Evolutionary conservation across 192 early-diverging fungal species (phyloP), one percentile per base, ranked within the genome.

Genomic region (Thoreauomyces humboldtii): DNA sequence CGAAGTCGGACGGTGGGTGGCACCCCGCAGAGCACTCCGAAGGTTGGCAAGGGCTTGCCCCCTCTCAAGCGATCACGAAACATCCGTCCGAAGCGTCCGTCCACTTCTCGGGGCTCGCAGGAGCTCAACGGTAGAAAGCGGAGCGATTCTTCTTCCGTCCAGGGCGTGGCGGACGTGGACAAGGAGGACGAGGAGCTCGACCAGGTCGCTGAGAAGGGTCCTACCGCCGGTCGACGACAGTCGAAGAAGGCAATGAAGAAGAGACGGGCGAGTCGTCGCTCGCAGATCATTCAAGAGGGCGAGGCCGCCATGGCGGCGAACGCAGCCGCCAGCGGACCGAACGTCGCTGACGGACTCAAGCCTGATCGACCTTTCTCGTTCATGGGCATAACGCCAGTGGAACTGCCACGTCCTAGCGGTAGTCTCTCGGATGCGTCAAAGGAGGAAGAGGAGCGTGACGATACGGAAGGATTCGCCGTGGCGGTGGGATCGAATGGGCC

Each of bases 11-110:
- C 61, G 3, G 53, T 56, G n/a, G 51, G 54, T 31, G 36, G 53
- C 1, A 31, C 44, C 35, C 25, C 37, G 22, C 4, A 38, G 11
- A 50, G n/a, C 9, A 22, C n/a, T 12, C 15, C 22, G 50, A 47
- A 55, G 47, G 32, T 25, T 7, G 43, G 35, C 5, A 73, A 73
- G 43, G 66, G 68, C 6, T 35, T 71, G 15, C 66, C 60, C n/a
- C 67, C 67, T 14, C 31, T 71, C 11, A 64, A 43, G 38, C 37
- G 68, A 4, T 19, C 35, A 7, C 33, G 50, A 52, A 38, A 52
- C 32, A 57, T 59, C 17, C 34, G 38, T 6, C 50, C 50, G 50
- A 52, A 52, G 17, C 50, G 50, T 4, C 50, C 50, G 27, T 31
- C 50, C n/a, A n/a, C n/a, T n/a, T n/a, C n/a, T n/a, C n/a, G n/a